Evolutionary conservation across 2,329 filamentous ascomycete genomes (phyloP), one percentile per base, ranked within the genome.

Genomic region (Ophioceras dolichostomum): DNA sequence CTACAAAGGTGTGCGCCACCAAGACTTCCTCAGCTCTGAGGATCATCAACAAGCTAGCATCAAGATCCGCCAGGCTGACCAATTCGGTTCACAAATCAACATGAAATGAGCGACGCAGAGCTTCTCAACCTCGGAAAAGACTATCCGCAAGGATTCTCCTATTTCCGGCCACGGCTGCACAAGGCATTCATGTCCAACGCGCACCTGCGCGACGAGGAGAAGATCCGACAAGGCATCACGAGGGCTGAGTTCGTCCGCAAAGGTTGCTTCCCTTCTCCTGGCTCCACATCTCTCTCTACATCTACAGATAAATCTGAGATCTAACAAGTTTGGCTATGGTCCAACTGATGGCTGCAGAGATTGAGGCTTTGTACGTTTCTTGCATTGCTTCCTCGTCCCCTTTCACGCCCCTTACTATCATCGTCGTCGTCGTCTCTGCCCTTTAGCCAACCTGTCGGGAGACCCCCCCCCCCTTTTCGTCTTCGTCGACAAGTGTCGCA

Each of bases 171-270:
- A 7, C 76, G 87, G 2, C 64, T 95, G 9, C 87, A 95, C 61
- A 76, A 77, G 42, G 89, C 89, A 1, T 98, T 96, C 60, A 74
- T 79, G 46, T 75, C 76, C 33, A 86, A 93, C 48, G 73, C 79
- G 2, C 59, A 68, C 29, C 53, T 94, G 40, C 68, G 64, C 2
- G 77, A 91, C 47, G 80, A 89, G 43, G 73, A 71, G 7, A 70
- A 84, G 49, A 95, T 98, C 35, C 70, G 68, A 30, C 69, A 78
- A 42, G 83, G 77, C 0, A 85, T 98, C 39, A 68, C 73, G 29
- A 69, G 80, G 42, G 89, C 87, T 1, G 76, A 93, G 46, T 95
- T 83, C 58, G 86, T 96, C 4, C 93, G 85, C 60, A 95, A 93
- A 69, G 86, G 86, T 86, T 52, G 18, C 21, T 22, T 33, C 41